Base-by-base conservation (phyloP, 164 flowering plant species). In the Nelumbo lutea region DNA sequence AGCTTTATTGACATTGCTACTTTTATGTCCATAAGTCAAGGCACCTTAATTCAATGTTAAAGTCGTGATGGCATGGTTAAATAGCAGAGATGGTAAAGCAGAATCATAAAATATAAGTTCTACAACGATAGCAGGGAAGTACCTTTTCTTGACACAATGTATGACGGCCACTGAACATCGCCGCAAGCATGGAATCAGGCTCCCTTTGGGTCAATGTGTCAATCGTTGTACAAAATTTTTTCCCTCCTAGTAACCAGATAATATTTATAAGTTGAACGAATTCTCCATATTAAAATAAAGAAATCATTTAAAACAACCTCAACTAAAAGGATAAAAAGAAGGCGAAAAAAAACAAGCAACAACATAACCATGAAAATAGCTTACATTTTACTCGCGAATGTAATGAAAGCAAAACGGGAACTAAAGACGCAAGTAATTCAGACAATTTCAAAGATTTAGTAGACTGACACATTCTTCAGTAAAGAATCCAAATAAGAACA, bases 161-260 rank as follows among this genome's bases (percentile, higher is more conserved):
- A 79, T 94, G 96, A 8, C 97, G 88, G 27, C 97, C 98, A 76
- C 98, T 94, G 78, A 94, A 94, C 98, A 90, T 94, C 0, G 95
- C 98, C 39, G 98, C 93, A 53, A 94, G 93, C 97, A 94, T 94
- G 6, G 97, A 94, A 55, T 91, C 88, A 40, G 98, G 96, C 75
- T 94, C 98, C 0, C 98, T 86, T 42, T 80, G 93, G 46, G 96
- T 90, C 73, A 94, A 66, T 1, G 98, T 91, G 73, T 83, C 96
- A 5, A 83, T 55, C 1, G 97, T 91, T 5, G 98, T 91, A 53
- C 87, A 88, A 65, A 87, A 94, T 65, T 86, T 94, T 86, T 86
- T 90, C 52, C 98, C 98, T 45, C 98, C 98, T 90, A 68, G 42
- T 15, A 6, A 38, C 45, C 7, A 51, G n/a, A 27, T 56, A 42